These are phyloP conservation scores for Globisporangium echinulatum DNA, from an alignment of 352 stramenopile genomes.

Conservation along the genomic window DNA sequence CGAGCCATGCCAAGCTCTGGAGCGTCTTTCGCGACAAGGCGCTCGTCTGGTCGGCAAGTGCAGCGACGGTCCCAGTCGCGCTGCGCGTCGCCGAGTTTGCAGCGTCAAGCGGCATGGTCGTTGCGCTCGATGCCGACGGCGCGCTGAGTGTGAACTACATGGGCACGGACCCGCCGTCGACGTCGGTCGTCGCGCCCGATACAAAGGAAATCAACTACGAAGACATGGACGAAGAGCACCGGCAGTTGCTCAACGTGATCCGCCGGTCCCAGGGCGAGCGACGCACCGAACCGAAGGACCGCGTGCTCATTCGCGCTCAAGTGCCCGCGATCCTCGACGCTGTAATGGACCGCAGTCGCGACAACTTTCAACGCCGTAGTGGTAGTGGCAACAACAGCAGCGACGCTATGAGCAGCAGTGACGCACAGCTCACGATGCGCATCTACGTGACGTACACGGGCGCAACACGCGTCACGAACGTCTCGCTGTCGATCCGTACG, in stretches of 20 bases:
- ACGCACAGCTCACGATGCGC: slow-evolving; percentile 62
- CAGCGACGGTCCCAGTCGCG: slow-evolving; percentile 49
- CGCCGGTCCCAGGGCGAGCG: slow-evolving; percentile 62
- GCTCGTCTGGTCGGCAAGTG: slow-evolving; percentile 75
- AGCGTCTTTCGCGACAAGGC: slow-evolving; percentile 72
- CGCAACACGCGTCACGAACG: slow-evolving; percentile 52
- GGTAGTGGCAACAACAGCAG: slow-evolving; percentile 22
- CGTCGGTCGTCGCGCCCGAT: slow-evolving; percentile 53
- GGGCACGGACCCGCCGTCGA: slow-evolving; percentile 83
- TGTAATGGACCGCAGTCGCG: slow-evolving; percentile 16
- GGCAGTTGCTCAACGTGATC: slow-evolving; percentile 84
- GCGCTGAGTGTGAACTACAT: slow-evolving; percentile 82
- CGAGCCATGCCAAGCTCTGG: slow-evolving; percentile 68
- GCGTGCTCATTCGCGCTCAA: slow-evolving; percentile 68
- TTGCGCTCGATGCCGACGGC: slow-evolving; percentile 71
- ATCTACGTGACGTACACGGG: slow-evolving; percentile 85
- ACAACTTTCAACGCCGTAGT: not conserved
- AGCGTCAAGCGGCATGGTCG: slow-evolving; percentile 72
- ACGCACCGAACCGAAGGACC: slow-evolving; percentile 60
- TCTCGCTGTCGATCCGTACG: slow-evolving; percentile 64
- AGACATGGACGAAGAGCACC: slow-evolving; percentile 89
- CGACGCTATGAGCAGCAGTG: slow-evolving; percentile 14
- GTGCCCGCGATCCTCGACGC: slow-evolving; percentile 66
- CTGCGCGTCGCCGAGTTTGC: slow-evolving; percentile 65
- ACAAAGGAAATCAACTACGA: slow-evolving; percentile 88